Evolutionary conservation across 1,284 basidiomycete species (phyloP), one percentile per base, ranked within the genome.

Genomic region (Dichomitus squalens): DNA sequence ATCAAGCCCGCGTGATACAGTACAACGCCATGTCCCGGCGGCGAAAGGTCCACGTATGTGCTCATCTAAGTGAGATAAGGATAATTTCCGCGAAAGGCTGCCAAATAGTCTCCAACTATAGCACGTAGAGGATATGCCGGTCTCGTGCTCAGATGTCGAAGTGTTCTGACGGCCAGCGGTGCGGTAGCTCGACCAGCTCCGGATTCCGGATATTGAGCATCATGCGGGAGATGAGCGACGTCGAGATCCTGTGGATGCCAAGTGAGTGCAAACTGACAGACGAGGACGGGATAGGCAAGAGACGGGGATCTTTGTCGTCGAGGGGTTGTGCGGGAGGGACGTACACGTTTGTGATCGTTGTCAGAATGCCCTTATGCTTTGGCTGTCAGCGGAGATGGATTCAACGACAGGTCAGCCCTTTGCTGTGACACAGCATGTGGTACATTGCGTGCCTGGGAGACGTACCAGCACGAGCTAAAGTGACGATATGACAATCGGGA

Each of bases 151-250:
- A 44, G 25, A 44, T 27, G 16, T 44, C 41, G 25, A 27, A 44
- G 41, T 29, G 41, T 25, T 50, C 49, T 20, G 49, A 50, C n/a
- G 49, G 49, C 49, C 49, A 50, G 23, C 25, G 36, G 16, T 35
- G 34, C 27, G 33, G 40, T 34, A 23, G 36, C n/a, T 44, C 41
- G 51, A 41, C 33, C 20, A 46, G 47, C 21, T 49, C 40, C 25
- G 54, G 54, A 16, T n/a, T n/a, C n/a, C n/a, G n/a, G n/a, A n/a
- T n/a, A n/a, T n/a, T n/a, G n/a, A n/a, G n/a, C n/a, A n/a, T 55
- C 35, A 55, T 31, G 39, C 54, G 54, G 21, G 48, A 33, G 31
- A 50, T 49, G 25, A 55, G 47, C 16, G 54, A 50, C 3, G 54
- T 44, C 23, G 54, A 34, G 40, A 55, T 43, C 12, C 54, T 55